Evolutionary conservation across 768 basidiomycete species (phyloP).

Genomic region (Podaxis sp.): DNA sequence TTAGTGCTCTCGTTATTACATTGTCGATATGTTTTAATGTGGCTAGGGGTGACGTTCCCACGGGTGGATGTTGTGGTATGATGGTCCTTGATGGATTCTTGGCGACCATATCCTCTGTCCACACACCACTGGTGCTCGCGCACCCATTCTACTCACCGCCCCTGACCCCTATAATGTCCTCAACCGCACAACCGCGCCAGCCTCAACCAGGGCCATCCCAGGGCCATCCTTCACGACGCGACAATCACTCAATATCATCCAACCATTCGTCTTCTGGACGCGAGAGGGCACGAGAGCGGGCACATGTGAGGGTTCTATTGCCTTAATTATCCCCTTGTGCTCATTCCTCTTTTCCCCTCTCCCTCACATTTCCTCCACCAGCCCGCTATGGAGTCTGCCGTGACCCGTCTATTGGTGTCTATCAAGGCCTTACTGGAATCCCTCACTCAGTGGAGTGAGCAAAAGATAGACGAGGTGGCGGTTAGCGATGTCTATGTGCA

Average conservation of each 20-base stretch:
- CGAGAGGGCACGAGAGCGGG: constrained; percentile 33
- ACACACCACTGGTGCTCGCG: not conserved
- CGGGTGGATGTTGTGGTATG: constrained; percentile 1
- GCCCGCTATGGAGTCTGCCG: constrained; percentile 87
- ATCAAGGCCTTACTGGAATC: constrained; percentile 95
- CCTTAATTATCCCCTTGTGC: constrained; percentile 8
- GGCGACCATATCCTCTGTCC: constrained; percentile 1
- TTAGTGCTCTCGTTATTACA: not conserved
- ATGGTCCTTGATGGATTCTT: not conserved
- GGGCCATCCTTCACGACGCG: constrained; percentile 48
- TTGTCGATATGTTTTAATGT: not conserved
- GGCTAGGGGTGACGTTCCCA: not conserved
- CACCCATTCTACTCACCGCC: constrained; percentile 6
- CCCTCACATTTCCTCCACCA: constrained; percentile 22
- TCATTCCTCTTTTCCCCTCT: constrained; percentile 9
- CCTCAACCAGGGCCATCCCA: constrained; percentile 24
- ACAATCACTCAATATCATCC: constrained; percentile 52
- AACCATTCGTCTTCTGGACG: constrained; percentile 36
- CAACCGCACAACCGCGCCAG: constrained; percentile 26
- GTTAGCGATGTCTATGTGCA: constrained; percentile 98
- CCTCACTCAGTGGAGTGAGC: constrained; percentile 79
- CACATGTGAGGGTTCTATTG: constrained; percentile 29
- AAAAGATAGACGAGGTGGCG: constrained; percentile 66
- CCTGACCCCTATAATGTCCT: constrained; percentile 11
- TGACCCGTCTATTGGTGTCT: constrained; percentile 88